Evolutionary conservation across 371 early-diverging fungal species (phyloP).

Genomic region (Apophysomyces variabilis): DNA sequence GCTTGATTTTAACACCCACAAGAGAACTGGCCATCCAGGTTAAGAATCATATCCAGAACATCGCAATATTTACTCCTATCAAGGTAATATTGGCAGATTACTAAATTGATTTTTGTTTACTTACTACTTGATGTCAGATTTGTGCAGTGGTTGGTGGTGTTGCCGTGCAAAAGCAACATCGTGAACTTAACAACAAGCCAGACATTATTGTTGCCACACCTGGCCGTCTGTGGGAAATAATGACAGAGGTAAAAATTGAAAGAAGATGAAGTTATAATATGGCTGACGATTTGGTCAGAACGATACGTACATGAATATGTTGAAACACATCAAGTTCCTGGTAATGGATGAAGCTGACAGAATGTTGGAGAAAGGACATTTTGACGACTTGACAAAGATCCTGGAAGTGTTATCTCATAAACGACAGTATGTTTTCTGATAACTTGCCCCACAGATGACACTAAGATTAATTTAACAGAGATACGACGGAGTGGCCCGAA

Average conservation of each 20-base stretch:
- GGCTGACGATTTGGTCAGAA: constrained; percentile 31
- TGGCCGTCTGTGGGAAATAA: constrained; percentile 95
- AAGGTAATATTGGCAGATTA: constrained; percentile 39
- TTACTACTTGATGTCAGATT: constrained; percentile 32
- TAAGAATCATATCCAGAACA: constrained; percentile 70
- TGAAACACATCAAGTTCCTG: constrained; percentile 65
- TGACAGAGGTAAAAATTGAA: constrained; percentile 60
- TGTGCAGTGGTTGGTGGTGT: constrained; percentile 92
- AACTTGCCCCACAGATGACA: background rate
- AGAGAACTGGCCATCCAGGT: constrained; percentile 94
- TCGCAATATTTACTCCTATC: constrained; percentile 59
- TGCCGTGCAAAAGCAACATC: constrained; percentile 88
- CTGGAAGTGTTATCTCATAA: constrained; percentile 60
- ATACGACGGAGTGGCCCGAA: constrained; percentile 50
- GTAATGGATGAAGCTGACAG: constrained; percentile 99
- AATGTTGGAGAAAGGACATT: constrained; percentile 93
- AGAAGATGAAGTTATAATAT: background rate
- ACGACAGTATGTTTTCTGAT: constrained; percentile 40
- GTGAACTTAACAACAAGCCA: constrained; percentile 70
- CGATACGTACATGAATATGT: constrained; percentile 55
- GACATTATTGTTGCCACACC: constrained; percentile 98
- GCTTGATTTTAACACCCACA: constrained; percentile 87
- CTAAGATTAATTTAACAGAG: constrained; percentile 17
- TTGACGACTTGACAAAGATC: constrained; percentile 75
- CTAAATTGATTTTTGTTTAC: background rate